Percentiles rank a stretch among this genome's conserved stretches.
These are phyloP conservation scores for Corymbia citriodora DNA, from an alignment of 441 rosid species.

Conservation along the genomic window DNA sequence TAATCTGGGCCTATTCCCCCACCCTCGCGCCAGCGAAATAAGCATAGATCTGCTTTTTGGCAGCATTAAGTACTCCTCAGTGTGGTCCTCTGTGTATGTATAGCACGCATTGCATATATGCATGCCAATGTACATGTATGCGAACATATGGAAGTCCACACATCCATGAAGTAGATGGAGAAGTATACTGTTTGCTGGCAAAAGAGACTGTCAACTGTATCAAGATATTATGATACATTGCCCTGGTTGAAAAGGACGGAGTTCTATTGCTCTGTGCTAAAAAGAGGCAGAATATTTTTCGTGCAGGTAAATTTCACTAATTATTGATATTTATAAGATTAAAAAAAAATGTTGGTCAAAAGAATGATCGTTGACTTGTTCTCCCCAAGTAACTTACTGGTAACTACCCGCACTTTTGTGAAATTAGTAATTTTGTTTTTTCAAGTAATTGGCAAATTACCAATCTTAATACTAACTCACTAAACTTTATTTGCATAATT, in stretches of 20 bases:
- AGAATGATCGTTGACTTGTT: background rate
- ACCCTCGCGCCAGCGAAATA: background rate
- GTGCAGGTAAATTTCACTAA: background rate
- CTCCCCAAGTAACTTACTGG: background rate
- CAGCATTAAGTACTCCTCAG: background rate
- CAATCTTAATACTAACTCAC: too few relatives aligned
- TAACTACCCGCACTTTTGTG: background rate
- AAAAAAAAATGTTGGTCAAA: background rate
- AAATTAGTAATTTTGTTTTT: background rate
- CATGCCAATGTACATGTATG: background rate
- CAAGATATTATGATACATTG: background rate
- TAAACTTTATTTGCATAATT: too few relatives aligned
- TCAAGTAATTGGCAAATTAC: background rate
- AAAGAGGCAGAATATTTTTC: background rate
- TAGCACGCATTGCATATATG: background rate
- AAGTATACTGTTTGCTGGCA: background rate
- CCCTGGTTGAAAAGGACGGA: background rate
- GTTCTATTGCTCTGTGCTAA: background rate
- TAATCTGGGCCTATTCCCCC: background rate
- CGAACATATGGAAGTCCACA: background rate
- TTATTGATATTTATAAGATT: background rate
- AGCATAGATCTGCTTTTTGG: background rate
- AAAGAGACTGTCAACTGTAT: background rate
- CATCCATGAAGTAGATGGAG: background rate
- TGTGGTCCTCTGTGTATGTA: background rate